Percentiles rank a stretch among this genome's conserved stretches.
Conservation (phyloP, 768 basidiomycete species). For the Mycena galopus region DNA sequence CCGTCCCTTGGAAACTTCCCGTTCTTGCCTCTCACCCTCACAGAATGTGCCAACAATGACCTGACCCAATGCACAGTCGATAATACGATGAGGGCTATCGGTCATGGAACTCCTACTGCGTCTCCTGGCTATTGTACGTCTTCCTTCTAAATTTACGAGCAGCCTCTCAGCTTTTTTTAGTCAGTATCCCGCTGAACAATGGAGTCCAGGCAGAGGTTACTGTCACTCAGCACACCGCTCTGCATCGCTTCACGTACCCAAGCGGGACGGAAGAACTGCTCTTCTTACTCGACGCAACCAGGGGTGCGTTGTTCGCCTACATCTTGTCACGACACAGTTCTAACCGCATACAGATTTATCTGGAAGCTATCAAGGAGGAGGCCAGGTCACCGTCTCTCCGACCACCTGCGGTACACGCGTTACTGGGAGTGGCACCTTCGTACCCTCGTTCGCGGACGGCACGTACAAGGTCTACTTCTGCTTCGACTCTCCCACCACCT, state of each 20-base stretch:
- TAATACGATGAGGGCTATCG: conserved; percentile 10
- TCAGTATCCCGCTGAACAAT: conserved; percentile 51
- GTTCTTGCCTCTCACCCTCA: conserved; percentile 21
- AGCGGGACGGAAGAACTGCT: conserved; percentile 47
- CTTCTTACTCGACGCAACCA: conserved; percentile 28
- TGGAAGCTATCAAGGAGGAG: conserved; percentile 22
- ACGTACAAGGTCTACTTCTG: conserved; percentile 30
- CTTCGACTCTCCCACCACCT: conserved; percentile 22
- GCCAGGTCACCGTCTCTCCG: conserved; percentile 24
- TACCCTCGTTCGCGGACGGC: conserved; percentile 33
- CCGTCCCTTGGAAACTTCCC: conserved; percentile 26
- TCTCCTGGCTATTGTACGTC: conserved; percentile 36
- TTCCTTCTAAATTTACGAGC: background rate
- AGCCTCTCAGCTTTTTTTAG: conserved; percentile 1
- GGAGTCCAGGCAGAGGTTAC: conserved; percentile 59
- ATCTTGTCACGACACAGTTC: background rate
- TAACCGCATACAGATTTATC: conserved; percentile 14
- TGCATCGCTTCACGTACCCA: conserved; percentile 61
- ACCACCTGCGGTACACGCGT: conserved; percentile 25
- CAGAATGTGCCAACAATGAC: conserved; percentile 29
- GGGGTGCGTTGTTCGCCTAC: conserved; percentile 3
- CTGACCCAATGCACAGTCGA: conserved; percentile 27
- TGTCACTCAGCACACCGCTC: conserved; percentile 56
- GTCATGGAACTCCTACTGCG: conserved; percentile 28
- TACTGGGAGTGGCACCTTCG: conserved; percentile 24